phyloP scores from a whole-genome alignment of 2,329 filamentous ascomycete genomes.

The Helotiales sp. region DNA sequence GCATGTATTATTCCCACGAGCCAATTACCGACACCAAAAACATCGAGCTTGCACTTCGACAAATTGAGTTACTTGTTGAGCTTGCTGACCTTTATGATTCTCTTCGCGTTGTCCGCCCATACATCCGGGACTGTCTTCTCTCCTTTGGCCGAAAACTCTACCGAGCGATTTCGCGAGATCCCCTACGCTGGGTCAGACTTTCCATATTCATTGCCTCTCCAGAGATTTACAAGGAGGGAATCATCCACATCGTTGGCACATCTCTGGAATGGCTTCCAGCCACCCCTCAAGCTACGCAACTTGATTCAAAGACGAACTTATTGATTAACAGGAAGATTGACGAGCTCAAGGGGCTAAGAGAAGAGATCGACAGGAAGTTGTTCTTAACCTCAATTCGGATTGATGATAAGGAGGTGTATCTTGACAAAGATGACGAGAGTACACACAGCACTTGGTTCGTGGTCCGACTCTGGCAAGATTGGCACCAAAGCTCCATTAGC shows the following conservation, averaged over 20 bases:
- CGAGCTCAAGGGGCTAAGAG: conserved; percentile 12
- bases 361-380: conserved; percentile 11
- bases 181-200: conserved; percentile 24
- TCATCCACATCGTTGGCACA: conserved; percentile 29
- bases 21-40: conserved; percentile 16
- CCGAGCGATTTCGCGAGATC: conserved; percentile 17
- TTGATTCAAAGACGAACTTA: neutral
- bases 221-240: conserved; percentile 27
- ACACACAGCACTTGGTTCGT: conserved; percentile 24
- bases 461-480: conserved; percentile 28
- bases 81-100: conserved; percentile 13
- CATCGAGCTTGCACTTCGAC: conserved; percentile 15
- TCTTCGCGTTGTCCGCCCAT: conserved; percentile 6
- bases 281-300: neutral
- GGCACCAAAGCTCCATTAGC: conserved; percentile 19
- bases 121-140: conserved; percentile 15
- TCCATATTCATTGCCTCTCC: conserved; percentile 16
- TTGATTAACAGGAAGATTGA: conserved; percentile 20
- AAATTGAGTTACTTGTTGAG: conserved; percentile 14
- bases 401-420: neutral
- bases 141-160: conserved; percentile 19
- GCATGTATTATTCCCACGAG: conserved; percentile 7
- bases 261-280: conserved; percentile 21
- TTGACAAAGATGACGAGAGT: conserved; percentile 22
- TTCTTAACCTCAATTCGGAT: conserved; percentile 15